Conservation (phyloP, 1,284 basidiomycete species). For the Malassezia japonica region DNA sequence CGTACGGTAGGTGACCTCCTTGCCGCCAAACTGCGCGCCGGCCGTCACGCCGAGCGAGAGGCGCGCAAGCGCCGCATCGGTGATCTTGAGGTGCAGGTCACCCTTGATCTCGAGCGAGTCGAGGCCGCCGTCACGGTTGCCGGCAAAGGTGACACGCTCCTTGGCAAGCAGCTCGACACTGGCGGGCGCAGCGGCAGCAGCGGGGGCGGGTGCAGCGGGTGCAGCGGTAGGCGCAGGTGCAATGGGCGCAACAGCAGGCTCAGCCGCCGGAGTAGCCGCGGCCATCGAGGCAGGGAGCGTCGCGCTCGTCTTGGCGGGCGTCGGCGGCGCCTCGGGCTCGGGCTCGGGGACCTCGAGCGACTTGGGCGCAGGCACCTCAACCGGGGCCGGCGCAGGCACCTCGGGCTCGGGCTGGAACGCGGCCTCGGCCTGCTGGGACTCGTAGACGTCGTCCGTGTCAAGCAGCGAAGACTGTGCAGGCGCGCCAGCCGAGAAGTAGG, state of each 20-base stretch:
- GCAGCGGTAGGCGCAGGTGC: background rate
- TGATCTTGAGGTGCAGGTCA: conserved; percentile 80
- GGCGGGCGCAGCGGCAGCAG: background rate
- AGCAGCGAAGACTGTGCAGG: too few species aligned
- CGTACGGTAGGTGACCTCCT: conserved; percentile 76
- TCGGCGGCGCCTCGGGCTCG: background rate
- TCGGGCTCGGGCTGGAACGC: background rate
- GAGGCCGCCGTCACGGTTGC: conserved; percentile 81
- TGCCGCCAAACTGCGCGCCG: conserved; percentile 59
- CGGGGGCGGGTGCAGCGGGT: background rate
- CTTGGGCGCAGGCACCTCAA: too few species aligned
- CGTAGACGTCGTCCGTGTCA: too few species aligned
- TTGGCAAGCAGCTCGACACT: conserved; percentile 79
- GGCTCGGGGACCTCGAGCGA: too few species aligned
- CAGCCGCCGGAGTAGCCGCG: too few species aligned
- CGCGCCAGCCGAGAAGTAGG: too few species aligned
- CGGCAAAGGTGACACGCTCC: conserved; percentile 68
- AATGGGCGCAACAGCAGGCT: background rate
- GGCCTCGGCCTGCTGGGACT: background rate
- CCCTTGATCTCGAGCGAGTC: conserved; percentile 83
- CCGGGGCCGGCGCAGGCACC: background rate
- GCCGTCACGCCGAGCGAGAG: conserved; percentile 60
- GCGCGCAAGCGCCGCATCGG: conserved; percentile 66
- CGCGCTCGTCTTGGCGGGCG: background rate
- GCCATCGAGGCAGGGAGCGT: too few species aligned